Conservation (phyloP, 1,284 basidiomycete genomes). For the Blastosporella zonata region DNA sequence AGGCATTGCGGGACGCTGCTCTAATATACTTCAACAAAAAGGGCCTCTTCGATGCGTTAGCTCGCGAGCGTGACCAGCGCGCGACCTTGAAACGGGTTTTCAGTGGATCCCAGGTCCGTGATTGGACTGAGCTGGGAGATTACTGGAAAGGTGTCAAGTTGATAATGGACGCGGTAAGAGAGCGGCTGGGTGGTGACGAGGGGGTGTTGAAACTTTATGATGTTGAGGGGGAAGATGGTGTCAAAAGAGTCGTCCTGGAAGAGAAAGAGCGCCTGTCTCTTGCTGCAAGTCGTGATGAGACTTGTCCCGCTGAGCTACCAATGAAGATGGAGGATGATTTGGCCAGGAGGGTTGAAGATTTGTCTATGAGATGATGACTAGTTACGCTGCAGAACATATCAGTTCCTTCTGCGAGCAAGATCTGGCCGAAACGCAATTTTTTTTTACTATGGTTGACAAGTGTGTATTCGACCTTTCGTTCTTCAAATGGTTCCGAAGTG, state of each 20-base stretch:
- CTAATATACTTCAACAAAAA: slow-evolving; percentile 53
- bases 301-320: not conserved
- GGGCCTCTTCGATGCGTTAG: slow-evolving; percentile 44
- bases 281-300: not conserved
- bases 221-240: slow-evolving; percentile 25
- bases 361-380: not conserved
- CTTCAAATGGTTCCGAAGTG: too few species aligned
- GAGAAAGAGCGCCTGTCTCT: not conserved
- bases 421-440: too few species aligned
- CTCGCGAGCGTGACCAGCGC: slow-evolving; percentile 30
- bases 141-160: slow-evolving; percentile 46
- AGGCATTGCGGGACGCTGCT: slow-evolving; percentile 38
- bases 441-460: too few species aligned
- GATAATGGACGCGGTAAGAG: slow-evolving; percentile 48
- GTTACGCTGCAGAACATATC: too few species aligned
- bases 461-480: too few species aligned
- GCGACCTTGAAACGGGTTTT: slow-evolving; percentile 43
- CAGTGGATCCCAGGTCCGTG: slow-evolving; percentile 47
- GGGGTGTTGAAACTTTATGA: slow-evolving; percentile 30
- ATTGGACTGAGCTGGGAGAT: slow-evolving; percentile 49
- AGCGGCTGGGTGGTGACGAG: slow-evolving; percentile 38
- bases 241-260: slow-evolving; percentile 6
- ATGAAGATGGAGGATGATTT: not conserved
- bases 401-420: too few species aligned
- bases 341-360: not conserved